Percentiles rank a stretch among this genome's conserved stretches.
Evolutionary conservation across 495 filamentous ascomycete genomes (phyloP).

Genomic region (Friedmanniomyces simplex): DNA sequence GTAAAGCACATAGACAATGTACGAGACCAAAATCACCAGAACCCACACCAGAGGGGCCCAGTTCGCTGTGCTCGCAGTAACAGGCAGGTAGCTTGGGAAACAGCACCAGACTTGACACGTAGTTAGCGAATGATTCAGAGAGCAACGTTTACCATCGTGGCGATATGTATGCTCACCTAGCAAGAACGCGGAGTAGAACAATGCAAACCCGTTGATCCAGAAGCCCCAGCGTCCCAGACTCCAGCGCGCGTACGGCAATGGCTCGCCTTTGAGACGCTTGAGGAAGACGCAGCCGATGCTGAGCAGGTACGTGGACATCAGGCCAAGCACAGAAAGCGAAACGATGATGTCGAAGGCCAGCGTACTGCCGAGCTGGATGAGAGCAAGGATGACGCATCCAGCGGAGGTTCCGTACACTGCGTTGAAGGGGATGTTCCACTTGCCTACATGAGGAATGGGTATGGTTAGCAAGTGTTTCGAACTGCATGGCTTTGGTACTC

Average conservation of each 20-base stretch:
- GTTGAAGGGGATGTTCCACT: slow-evolving; percentile 27
- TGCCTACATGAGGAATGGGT: not conserved
- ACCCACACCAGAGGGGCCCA: slow-evolving; percentile 28
- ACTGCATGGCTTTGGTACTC: too few relatives aligned
- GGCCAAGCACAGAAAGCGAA: slow-evolving; percentile 13
- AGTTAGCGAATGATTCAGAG: too few relatives aligned
- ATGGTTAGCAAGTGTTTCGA: not conserved
- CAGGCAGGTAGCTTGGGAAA: slow-evolving; percentile 26
- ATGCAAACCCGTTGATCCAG: slow-evolving; percentile 28
- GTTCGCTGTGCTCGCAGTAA: slow-evolving; percentile 23
- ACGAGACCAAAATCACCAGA: slow-evolving; percentile 21
- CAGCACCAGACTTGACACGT: slow-evolving; percentile 23
- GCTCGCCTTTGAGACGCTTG: slow-evolving; percentile 24
- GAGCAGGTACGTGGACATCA: slow-evolving; percentile 31
- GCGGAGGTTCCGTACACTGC: slow-evolving; percentile 23
- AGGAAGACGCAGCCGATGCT: slow-evolving; percentile 29
- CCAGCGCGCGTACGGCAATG: slow-evolving; percentile 29
- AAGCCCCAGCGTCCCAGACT: slow-evolving; percentile 27
- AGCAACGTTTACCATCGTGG: too few relatives aligned
- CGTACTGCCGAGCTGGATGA: slow-evolving; percentile 27
- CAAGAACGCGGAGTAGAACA: slow-evolving; percentile 26
- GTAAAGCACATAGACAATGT: slow-evolving; percentile 23
- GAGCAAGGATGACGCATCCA: slow-evolving; percentile 16
- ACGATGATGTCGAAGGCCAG: slow-evolving; percentile 21
- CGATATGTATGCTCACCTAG: slow-evolving; percentile 1